Evolutionary conservation across 495 filamentous ascomycete genomes (phyloP).

Genomic region (Emericellopsis terricola): DNA sequence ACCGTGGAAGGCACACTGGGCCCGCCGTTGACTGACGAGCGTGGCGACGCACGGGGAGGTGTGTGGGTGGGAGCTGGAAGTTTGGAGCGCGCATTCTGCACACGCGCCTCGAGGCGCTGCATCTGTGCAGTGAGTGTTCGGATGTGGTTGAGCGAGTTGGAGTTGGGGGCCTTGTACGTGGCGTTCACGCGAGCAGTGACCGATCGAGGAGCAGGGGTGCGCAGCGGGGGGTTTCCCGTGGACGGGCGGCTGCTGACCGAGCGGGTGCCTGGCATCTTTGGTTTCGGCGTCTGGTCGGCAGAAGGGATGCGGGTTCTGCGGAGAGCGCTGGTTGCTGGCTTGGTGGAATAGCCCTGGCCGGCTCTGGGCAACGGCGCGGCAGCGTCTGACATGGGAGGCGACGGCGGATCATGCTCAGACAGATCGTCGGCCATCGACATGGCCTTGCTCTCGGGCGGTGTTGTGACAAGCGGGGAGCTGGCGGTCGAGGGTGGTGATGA

Average conservation of each 20-base stretch:
- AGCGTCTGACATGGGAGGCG: slow-evolving; percentile 56
- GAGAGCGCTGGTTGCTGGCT: too few species aligned
- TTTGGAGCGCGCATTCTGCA: slow-evolving; percentile 86
- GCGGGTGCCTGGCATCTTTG: slow-evolving; percentile 7
- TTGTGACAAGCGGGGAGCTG: slow-evolving; percentile 55
- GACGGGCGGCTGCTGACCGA: slow-evolving; percentile 11
- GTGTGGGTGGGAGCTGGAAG: slow-evolving; percentile 64
- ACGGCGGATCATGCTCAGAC: slow-evolving; percentile 33
- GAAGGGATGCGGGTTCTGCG: slow-evolving; percentile 28
- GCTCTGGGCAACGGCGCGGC: slow-evolving; percentile 41
- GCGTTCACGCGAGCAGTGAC: slow-evolving; percentile 16
- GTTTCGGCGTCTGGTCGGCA: slow-evolving; percentile 10
- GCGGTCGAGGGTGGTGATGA: slow-evolving; percentile 45
- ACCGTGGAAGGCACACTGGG: slow-evolving; percentile 52
- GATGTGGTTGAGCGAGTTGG: slow-evolving; percentile 81
- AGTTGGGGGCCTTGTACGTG: slow-evolving; percentile 43
- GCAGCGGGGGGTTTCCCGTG: slow-evolving; percentile 14
- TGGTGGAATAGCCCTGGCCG: slow-evolving; percentile 10
- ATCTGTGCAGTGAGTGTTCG: slow-evolving; percentile 87
- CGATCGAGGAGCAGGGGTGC: slow-evolving; percentile 11
- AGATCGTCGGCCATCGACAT: slow-evolving; percentile 22
- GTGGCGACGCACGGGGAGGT: slow-evolving; percentile 66
- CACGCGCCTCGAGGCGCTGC: slow-evolving; percentile 83
- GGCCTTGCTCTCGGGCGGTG: slow-evolving; percentile 49
- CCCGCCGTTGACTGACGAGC: slow-evolving; percentile 32